Base-by-base conservation (phyloP, 1,284 basidiomycete species). In the Rhodotorula sp. region DNA sequence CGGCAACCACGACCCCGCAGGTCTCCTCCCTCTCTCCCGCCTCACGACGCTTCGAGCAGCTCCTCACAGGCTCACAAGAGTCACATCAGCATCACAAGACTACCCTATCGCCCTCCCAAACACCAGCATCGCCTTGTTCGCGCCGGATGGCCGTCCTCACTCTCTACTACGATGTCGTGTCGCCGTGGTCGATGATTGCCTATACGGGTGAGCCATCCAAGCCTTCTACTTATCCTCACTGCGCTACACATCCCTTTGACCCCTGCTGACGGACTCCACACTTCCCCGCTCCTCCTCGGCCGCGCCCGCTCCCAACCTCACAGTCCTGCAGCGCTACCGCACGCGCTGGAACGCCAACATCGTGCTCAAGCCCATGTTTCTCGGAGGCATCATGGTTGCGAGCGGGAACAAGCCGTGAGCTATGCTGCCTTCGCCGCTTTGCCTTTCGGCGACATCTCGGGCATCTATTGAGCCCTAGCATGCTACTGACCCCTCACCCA, bases 331-430 rank as follows among this genome's bases (percentile, higher is more conserved):
- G 50, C 66, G 72, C 2, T 76, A 72, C 64, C n/a, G 61, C 59
- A 27, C 42, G 13, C 57, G 53, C 4, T 76, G 74, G 74, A 42
- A 61, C 52, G 16, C 67, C 34, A 50, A 74, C 12, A 41, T 76
- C 42, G 49, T 68, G 9, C 45, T 72, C 45, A 72, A 74, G 57
- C 74, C 74, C 23, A 54, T 49, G 14, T 70, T 70, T 52, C 53
- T 74, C 0, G 72, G 75, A 16, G 74, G 71, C 1, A 67, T 75
- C n/a, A 73, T 75, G 71, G 12, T 42, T 14, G 69, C 64, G 8
- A 44, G 41, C 3, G 71, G 73, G 1, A 76, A 76, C 63, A 56
- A 69, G 50, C 74, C 75, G 57, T 70, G 21, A n/a, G 66, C 19
- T 4, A 41, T 68, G 5, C 27, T 21, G 16, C 34, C 34, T 34